Evolutionary conservation across 2,329 filamentous ascomycete species (phyloP).

Genomic region (Colletotrichum theobromicola): DNA sequence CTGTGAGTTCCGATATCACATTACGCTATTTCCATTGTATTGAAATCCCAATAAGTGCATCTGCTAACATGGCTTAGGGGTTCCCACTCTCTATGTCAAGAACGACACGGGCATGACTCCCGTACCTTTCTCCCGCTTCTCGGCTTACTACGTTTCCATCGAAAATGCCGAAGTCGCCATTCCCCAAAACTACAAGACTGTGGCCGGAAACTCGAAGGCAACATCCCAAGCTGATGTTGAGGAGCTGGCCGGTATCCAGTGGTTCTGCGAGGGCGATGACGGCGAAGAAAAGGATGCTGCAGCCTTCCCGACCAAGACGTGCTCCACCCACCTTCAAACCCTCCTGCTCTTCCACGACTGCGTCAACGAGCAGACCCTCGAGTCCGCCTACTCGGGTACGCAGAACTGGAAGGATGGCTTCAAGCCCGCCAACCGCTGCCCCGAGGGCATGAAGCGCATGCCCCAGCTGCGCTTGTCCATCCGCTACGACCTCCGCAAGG

Average conservation of each 20-base stretch:
- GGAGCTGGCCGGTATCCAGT: conserved; percentile 24
- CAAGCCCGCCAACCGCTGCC: conserved; percentile 39
- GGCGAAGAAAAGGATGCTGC: conserved; percentile 24
- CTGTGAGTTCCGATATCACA: conserved; percentile 30
- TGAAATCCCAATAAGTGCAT: fast-evolving
- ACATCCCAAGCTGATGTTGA: conserved; percentile 26
- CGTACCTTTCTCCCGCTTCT: conserved; percentile 42
- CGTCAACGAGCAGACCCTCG: conserved; percentile 26
- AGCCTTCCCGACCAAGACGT: conserved; percentile 32
- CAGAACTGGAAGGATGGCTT: conserved; percentile 19
- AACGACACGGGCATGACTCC: conserved; percentile 34
- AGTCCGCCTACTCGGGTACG: conserved; percentile 24
- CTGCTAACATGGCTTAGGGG: conserved; percentile 26
- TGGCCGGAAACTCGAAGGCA: conserved; percentile 44
- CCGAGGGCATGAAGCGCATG: conserved; percentile 48
- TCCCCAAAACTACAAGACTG: conserved; percentile 45
- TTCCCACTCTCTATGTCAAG: conserved; percentile 44
- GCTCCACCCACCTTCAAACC: conserved; percentile 31
- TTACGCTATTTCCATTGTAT: not conserved
- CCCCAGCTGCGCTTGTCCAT: conserved; percentile 52
- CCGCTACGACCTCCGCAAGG: conserved; percentile 49
- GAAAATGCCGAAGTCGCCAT: conserved; percentile 47
- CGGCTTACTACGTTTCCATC: conserved; percentile 49
- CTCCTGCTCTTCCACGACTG: conserved; percentile 29
- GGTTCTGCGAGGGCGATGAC: conserved; percentile 36